Evolutionary conservation across 257 asterid genomes (phyloP).

Genomic region (Mentha longifolia): DNA sequence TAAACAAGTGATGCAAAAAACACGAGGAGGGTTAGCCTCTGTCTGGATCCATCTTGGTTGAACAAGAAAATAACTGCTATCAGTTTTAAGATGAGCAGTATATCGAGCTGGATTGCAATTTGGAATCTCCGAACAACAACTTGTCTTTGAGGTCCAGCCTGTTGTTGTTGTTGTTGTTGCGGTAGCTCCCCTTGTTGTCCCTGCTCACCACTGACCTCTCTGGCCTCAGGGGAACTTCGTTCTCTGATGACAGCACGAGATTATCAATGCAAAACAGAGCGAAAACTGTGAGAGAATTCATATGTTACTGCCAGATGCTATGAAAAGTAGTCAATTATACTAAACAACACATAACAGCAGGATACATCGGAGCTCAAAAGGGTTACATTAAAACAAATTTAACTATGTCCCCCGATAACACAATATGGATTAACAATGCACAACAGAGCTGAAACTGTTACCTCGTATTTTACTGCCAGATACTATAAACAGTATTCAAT

Average conservation of each 20-base stretch:
- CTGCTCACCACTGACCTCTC: constrained; percentile 64
- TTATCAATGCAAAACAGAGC: constrained; percentile 23
- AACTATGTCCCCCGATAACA: constrained; percentile 53
- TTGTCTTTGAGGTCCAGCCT: constrained; percentile 72
- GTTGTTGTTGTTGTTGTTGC: constrained; percentile 63
- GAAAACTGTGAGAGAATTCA: constrained; percentile 8
- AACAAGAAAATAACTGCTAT: constrained; percentile 93
- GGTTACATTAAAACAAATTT: not conserved
- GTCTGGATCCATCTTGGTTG: constrained; percentile 94
- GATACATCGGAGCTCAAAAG: not conserved
- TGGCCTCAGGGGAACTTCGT: constrained; percentile 57
- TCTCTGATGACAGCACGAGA: constrained; percentile 46
- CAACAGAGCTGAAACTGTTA: constrained; percentile 18
- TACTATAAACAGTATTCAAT: not conserved
- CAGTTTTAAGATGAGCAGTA: constrained; percentile 81
- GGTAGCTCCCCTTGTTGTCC: constrained; percentile 68
- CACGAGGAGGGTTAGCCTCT: constrained; percentile 82
- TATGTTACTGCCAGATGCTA: not conserved
- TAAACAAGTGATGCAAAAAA: constrained; percentile 79
- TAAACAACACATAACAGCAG: not conserved
- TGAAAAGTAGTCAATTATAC: not conserved
- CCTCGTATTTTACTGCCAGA: constrained; percentile 3
- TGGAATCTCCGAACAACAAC: constrained; percentile 83
- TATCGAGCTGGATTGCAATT: constrained; percentile 84
- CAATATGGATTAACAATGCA: constrained; percentile 13